Percentiles rank a stretch among this genome's conserved stretches.
Conservation (phyloP, 768 basidiomycete genomes). For the Amanita rubescens region DNA sequence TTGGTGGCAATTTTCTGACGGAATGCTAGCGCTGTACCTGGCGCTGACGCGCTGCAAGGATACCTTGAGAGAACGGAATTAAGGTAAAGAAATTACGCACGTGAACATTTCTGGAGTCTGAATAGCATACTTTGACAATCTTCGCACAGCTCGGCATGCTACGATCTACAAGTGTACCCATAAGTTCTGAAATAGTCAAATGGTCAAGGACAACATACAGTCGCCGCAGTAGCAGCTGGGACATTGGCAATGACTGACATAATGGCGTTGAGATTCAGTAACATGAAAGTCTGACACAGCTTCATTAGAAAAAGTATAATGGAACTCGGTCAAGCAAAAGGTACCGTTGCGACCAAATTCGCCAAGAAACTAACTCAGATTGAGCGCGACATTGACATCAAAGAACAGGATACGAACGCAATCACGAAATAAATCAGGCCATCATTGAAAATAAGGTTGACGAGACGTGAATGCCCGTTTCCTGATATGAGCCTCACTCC, state of each 20-base stretch:
- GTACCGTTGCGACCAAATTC: constrained; percentile 60
- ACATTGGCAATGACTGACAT: constrained; percentile 73
- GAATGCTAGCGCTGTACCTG: constrained; percentile 56
- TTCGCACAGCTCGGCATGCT: constrained; percentile 51
- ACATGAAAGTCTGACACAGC: constrained; percentile 43
- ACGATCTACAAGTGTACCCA: constrained; percentile 42
- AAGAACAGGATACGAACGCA: constrained; percentile 40
- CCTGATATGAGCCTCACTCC: constrained; percentile 48
- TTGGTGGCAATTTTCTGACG: constrained; percentile 33
- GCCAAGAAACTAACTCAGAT: constrained; percentile 46
- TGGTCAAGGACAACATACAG: constrained; percentile 31
- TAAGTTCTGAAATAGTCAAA: background rate
- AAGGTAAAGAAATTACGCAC: constrained; percentile 29
- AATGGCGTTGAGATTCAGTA: constrained; percentile 60
- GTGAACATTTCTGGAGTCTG: constrained; percentile 43
- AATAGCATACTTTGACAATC: constrained; percentile 50
- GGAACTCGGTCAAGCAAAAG: constrained; percentile 12
- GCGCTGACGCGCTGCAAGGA: constrained; percentile 16
- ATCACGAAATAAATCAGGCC: constrained; percentile 67
- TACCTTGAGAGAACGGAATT: background rate
- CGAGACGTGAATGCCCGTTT: constrained; percentile 45
- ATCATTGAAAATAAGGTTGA: constrained; percentile 62
- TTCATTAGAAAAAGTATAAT: background rate
- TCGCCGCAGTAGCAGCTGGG: constrained; percentile 61
- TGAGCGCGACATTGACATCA: background rate